Base-by-base conservation (phyloP, 2,329 filamentous ascomycete genomes). In the Ambrosiella cleistominuta region DNA sequence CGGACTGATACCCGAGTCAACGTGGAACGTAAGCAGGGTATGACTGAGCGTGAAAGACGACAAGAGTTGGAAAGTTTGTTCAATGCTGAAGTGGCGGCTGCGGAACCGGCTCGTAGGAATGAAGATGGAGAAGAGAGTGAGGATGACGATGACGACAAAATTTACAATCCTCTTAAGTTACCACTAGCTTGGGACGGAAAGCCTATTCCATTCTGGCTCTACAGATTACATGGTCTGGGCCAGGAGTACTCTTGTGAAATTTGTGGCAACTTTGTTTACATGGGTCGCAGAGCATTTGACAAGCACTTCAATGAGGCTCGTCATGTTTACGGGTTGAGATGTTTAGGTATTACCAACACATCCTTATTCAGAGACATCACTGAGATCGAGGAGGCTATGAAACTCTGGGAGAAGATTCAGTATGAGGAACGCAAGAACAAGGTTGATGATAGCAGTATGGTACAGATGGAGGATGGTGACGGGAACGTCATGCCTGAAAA, bases 401-500 rank as follows among this genome's bases (percentile, higher is more conserved):
- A 81, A 62, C 74, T 98, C 52, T 96, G 91, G 89, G 88, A 91
- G 61, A 96, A 96, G 77, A 85, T 98, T 27, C 85, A 94, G 68
- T 76, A 81, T 59, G 89, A 95, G 64, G 85, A 86, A 70, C 88
- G 86, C 75, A 84, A 81, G 69, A 81, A 82, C 62, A 85, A 82
- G 68, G 75, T 84, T 0, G 82, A 84, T 62, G 85, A 86, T 50
- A 88, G 91, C 44, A 88, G 85, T 61, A 80, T 98, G 8, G 88
- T 97, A 54, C 89, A 98, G 75, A 98, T 98, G 93, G 93, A 98
- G 75, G 93, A 98, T 69, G 86, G 82, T 0, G 87, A 95, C 68
- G 93, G 93, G 52, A 97, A 98, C 66, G 93, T 98, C 59, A 98
- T 98, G 93, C 93, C 94, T 0, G 89, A 96, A 73, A 95, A 95